Percentiles rank a stretch among this genome's conserved stretches.
These are phyloP conservation scores for Tylopilus plumbeoviolaceoides DNA, from an alignment of 768 basidiomycete genomes.

Conservation along the genomic window DNA sequence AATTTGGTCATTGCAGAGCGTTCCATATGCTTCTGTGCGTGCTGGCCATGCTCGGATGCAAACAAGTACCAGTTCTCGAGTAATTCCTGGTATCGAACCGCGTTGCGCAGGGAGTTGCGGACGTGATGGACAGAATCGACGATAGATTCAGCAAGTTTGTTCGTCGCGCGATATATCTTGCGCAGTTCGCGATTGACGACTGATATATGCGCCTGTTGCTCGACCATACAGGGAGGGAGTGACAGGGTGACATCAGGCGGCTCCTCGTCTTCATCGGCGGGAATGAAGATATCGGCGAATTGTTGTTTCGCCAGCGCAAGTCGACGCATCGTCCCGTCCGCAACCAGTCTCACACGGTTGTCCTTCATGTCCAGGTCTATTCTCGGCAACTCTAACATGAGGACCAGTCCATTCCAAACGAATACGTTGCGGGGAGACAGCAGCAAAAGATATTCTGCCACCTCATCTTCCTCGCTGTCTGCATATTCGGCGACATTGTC, in stretches of 20 bases:
- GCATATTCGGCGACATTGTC: constrained; percentile 35
- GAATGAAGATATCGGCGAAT: constrained; percentile 62
- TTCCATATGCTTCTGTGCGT: constrained; percentile 88
- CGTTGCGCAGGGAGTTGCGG: constrained; percentile 56
- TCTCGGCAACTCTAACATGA: constrained; percentile 69
- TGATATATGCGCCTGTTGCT: constrained; percentile 89
- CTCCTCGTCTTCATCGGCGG: constrained; percentile 63
- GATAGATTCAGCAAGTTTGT: constrained; percentile 87
- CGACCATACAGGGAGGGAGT: constrained; percentile 52
- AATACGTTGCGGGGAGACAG: constrained; percentile 84
- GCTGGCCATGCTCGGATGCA: constrained; percentile 93
- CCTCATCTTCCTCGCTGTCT: constrained; percentile 52
- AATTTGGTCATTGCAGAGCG: constrained; percentile 65
- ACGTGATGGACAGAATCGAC: constrained; percentile 90
- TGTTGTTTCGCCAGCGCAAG: constrained; percentile 72
- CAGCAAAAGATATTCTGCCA: constrained; percentile 74
- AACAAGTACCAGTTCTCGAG: constrained; percentile 94
- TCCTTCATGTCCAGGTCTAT: constrained; percentile 83
- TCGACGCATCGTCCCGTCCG: constrained; percentile 81
- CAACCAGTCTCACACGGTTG: constrained; percentile 85
- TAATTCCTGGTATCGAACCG: constrained; percentile 73
- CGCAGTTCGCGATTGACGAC: constrained; percentile 83
- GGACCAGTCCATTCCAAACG: constrained; percentile 87
- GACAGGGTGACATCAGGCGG: constrained; percentile 39
- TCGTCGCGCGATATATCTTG: constrained; percentile 87